Conservation (phyloP, 257 asterid species). For the Scutellaria minor region DNA sequence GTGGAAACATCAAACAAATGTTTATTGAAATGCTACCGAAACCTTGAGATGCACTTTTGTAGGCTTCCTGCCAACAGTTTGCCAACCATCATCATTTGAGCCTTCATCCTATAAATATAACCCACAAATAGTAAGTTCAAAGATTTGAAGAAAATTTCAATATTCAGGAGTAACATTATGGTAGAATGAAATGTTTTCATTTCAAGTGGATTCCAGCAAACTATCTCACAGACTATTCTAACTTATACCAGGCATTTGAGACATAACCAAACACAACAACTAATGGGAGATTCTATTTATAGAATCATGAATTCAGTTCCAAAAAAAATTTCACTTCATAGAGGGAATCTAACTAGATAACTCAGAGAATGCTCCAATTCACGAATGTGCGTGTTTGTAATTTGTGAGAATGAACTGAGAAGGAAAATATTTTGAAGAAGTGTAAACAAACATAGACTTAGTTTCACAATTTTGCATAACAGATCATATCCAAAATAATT, state of each 20-base stretch:
- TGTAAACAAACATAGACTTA: not conserved
- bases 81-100: slow-evolving; percentile 71
- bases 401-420: not conserved
- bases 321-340: not conserved
- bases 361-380: not conserved
- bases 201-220: slow-evolving; percentile 24
- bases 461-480: slow-evolving; percentile 11
- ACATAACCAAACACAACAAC: slow-evolving; percentile 19
- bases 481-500: slow-evolving; percentile 14
- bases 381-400: not conserved
- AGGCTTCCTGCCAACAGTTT: slow-evolving; percentile 70
- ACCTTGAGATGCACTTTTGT: slow-evolving; percentile 65
- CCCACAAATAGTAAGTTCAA: slow-evolving; percentile 29
- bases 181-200: slow-evolving; percentile 37
- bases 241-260: slow-evolving; percentile 27
- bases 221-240: slow-evolving; percentile 33
- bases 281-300: not conserved
- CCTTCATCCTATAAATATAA: slow-evolving; percentile 51
- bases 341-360: not conserved
- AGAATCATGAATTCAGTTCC: not conserved
- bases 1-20: not conserved
- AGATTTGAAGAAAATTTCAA: slow-evolving; percentile 3
- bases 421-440: not conserved
- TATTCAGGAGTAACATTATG: slow-evolving; percentile 28
- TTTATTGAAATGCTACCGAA: not conserved